These are phyloP conservation scores for Prunus armeniaca DNA, from an alignment of 306 rosid genomes.

Conservation along the genomic window DNA sequence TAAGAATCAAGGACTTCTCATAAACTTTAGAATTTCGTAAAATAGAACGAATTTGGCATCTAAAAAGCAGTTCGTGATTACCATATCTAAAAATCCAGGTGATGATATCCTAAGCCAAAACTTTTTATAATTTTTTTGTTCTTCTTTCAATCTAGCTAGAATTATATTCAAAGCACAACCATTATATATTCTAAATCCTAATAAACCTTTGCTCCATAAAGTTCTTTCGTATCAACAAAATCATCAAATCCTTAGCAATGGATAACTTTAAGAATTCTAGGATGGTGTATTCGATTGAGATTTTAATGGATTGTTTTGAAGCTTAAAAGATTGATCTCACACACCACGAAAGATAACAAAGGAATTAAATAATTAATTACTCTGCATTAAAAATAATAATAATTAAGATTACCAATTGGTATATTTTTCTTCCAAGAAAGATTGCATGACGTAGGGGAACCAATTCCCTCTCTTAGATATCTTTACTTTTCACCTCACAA, in stretches of 20 bases:
- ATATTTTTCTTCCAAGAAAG: conserved; percentile 20
- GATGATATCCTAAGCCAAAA: not conserved
- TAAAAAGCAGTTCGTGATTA: not conserved
- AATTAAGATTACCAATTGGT: not conserved
- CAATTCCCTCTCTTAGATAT: conserved; percentile 27
- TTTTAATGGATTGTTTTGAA: no score
- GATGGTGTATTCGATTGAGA: no score
- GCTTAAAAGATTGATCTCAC: no score
- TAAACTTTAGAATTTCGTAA: not conserved
- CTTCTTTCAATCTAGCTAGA: not conserved
- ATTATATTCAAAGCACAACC: not conserved
- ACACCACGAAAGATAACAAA: no score
- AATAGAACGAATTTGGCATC: not conserved
- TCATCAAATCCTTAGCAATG: not conserved
- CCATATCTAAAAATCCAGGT: not conserved
- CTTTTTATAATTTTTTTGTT: no score
- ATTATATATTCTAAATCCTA: no score
- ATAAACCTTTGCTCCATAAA: not conserved
- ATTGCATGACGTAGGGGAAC: conserved; percentile 28
- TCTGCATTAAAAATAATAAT: no score
- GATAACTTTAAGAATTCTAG: no score
- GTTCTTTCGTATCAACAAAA: not conserved
- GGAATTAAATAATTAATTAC: no score
- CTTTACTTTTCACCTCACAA: conserved; percentile 21
- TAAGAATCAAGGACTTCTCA: not conserved